phyloP scores from a whole-genome alignment of 441 rosid genomes.

The Adansonia rubrostipa region DNA sequence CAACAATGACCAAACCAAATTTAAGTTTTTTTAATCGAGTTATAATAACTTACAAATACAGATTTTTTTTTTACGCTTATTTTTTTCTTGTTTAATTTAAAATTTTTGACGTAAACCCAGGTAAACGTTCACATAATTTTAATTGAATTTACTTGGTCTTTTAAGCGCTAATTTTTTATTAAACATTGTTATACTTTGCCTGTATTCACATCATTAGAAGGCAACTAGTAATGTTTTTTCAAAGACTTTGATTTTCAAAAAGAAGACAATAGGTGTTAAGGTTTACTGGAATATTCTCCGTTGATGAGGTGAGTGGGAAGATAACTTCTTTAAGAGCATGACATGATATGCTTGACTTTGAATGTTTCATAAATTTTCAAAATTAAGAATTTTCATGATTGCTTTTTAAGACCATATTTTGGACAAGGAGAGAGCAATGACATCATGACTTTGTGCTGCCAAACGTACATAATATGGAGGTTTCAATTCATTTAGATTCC shows the following conservation, averaged over 20 bases:
- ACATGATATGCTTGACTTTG: neutral
- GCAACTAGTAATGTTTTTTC: neutral
- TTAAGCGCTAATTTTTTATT: too few species aligned
- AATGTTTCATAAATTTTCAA: neutral
- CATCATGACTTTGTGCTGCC: neutral
- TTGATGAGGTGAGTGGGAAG: slow-evolving; percentile 15
- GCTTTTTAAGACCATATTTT: neutral
- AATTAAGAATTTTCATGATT: neutral
- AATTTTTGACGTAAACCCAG: too few species aligned
- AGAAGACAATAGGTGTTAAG: neutral
- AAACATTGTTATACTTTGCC: neutral
- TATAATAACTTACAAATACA: too few species aligned
- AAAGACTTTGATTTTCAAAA: neutral
- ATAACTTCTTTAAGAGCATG: neutral
- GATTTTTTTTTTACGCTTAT: too few species aligned
- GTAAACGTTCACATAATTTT: neutral
- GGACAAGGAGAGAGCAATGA: neutral
- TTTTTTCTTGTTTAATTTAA: too few species aligned
- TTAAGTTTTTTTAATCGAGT: too few species aligned
- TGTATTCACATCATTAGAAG: neutral
- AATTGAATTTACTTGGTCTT: neutral
- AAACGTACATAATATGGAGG: neutral
- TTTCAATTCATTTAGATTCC: neutral
- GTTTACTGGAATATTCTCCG: neutral
- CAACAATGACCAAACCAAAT: too few species aligned